Evolutionary conservation across 805 yeast genomes (phyloP).

Genomic region (Starmerella ratchasimensis): DNA sequence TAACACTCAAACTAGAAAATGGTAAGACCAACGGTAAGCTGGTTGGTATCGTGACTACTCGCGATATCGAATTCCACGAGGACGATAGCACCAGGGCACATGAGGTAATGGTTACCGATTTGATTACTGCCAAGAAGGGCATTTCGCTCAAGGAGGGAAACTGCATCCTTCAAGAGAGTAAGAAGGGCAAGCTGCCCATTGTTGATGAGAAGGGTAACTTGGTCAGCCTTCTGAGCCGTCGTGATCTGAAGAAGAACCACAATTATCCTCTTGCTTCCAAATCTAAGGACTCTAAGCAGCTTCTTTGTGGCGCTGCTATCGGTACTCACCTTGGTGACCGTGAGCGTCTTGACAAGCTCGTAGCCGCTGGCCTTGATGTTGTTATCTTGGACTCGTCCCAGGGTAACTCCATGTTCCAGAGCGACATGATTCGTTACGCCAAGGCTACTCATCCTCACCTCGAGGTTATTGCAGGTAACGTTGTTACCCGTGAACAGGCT

Average conservation of each 20-base stretch:
- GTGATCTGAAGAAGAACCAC: slow-evolving; percentile 93
- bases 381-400: slow-evolving; percentile 92
- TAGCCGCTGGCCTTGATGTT: slow-evolving; percentile 93
- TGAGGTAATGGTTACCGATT: slow-evolving; percentile 79
- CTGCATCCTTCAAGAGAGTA: slow-evolving; percentile 75
- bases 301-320: slow-evolving; percentile 96
- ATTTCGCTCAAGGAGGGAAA: slow-evolving; percentile 76
- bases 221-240: slow-evolving; percentile 81
- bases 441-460: slow-evolving; percentile 65
- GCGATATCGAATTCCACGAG: slow-evolving; percentile 93
- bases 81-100: slow-evolving; percentile 46
- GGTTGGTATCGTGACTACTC: slow-evolving; percentile 88
- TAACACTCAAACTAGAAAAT: slow-evolving; percentile 39
- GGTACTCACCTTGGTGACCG: slow-evolving; percentile 88
- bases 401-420: slow-evolving; percentile 93
- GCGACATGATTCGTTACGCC: slow-evolving; percentile 85
- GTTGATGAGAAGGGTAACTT: slow-evolving; percentile 64
- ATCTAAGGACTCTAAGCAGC: slow-evolving; percentile 82
- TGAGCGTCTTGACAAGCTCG: slow-evolving; percentile 69
- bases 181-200: slow-evolving; percentile 95
- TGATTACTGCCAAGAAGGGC: slow-evolving; percentile 73
- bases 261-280: slow-evolving; percentile 90
- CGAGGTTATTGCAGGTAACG: slow-evolving; percentile 94
- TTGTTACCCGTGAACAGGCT: slow-evolving; percentile 97
- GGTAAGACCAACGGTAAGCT: slow-evolving; percentile 83